A percentile compares a stretch with the other conserved stretches of the same genome.
phyloP scores from a whole-genome alignment of 441 rosid genomes.

The Geranium incanum region DNA sequence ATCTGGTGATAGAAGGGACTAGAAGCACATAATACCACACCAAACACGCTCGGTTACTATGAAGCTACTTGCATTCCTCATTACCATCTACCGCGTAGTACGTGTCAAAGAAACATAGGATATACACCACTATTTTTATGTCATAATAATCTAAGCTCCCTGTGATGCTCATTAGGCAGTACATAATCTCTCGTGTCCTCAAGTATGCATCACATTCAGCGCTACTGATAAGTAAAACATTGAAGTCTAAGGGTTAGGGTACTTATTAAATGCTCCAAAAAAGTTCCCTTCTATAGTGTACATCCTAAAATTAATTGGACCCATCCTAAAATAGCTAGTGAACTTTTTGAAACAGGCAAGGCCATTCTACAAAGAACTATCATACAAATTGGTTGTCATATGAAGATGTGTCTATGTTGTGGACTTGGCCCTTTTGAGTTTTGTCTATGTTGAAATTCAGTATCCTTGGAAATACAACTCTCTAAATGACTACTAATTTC shows the following conservation, averaged over 20 bases:
- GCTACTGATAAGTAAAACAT: background rate
- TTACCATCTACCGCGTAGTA: background rate
- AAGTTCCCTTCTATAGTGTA: background rate
- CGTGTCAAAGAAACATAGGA: background rate
- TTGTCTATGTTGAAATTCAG: background rate
- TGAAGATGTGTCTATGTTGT: background rate
- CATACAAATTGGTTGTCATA: background rate
- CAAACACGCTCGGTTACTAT: background rate
- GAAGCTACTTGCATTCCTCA: conserved; percentile 1
- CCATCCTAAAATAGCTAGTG: background rate
- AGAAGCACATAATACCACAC: background rate
- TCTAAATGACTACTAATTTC: background rate
- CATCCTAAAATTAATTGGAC: background rate
- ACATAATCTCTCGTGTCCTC: background rate
- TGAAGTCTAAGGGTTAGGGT: background rate
- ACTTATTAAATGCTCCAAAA: background rate
- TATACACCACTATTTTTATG: background rate
- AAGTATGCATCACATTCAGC: background rate
- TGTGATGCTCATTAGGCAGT: background rate
- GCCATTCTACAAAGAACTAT: background rate
- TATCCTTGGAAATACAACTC: background rate
- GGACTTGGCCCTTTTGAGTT: background rate
- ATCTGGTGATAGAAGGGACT: background rate
- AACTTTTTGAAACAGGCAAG: background rate
- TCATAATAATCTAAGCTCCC: background rate